phyloP scores from a whole-genome alignment of 2,329 filamentous ascomycete species.

The Cryphonectria carpinicola region DNA sequence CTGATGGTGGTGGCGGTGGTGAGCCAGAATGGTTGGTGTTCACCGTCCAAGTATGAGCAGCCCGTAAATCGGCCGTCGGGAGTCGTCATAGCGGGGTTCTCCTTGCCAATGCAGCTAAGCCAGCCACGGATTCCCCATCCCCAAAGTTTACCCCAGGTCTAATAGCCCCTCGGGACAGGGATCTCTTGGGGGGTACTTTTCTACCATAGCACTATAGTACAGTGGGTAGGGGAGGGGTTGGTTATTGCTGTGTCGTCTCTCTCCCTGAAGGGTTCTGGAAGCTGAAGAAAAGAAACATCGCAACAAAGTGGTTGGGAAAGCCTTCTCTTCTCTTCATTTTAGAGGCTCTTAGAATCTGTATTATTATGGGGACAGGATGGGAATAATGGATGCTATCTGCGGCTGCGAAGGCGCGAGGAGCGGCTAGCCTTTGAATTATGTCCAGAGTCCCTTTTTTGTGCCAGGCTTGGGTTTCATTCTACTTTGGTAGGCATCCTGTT shows the following conservation, averaged over 20 bases:
- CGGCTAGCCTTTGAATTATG: not conserved
- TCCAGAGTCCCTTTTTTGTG: not conserved
- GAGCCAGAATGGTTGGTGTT: constrained; percentile 1
- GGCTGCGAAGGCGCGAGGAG: constrained; percentile 5
- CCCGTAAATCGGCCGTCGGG: constrained; percentile 15
- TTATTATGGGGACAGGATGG: not conserved
- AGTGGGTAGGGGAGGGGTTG: not conserved
- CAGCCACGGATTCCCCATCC: constrained; percentile 4
- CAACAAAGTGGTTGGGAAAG: not conserved
- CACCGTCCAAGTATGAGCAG: not conserved
- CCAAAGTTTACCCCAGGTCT: constrained; percentile 15
- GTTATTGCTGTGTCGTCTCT: not conserved
- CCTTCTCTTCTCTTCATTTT: not conserved
- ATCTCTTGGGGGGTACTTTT: not conserved
- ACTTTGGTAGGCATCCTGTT: not conserved
- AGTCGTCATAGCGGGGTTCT: constrained; percentile 19
- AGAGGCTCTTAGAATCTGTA: not conserved
- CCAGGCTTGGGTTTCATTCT: constrained; percentile 1
- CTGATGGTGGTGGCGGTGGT: not conserved
- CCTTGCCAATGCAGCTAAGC: constrained; percentile 8
- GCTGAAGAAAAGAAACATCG: not conserved
- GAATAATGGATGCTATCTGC: not conserved
- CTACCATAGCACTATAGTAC: not conserved
- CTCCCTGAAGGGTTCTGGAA: not conserved
- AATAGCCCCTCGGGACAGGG: constrained; percentile 3